These are phyloP conservation scores for Raffaelea albimanens DNA, from an alignment of 2,329 filamentous ascomycete species.

Conservation along the genomic window DNA sequence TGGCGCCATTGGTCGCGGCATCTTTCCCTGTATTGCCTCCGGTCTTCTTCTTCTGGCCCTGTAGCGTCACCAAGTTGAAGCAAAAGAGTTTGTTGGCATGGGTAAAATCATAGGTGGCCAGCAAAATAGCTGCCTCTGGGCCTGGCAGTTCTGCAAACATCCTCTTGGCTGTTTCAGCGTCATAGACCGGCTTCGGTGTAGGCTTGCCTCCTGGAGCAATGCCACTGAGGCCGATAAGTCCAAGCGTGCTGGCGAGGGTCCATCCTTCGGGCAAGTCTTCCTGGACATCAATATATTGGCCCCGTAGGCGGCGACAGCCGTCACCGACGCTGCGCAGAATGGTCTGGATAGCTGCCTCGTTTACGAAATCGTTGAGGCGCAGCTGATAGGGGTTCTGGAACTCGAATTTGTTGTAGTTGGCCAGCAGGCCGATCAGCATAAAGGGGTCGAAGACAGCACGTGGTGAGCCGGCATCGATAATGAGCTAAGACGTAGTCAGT, in stretches of 20 bases:
- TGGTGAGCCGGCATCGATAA: slow-evolving; percentile 65
- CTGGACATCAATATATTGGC: slow-evolving; percentile 74
- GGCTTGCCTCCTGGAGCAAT: slow-evolving; percentile 46
- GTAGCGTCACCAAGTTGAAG: slow-evolving; percentile 63
- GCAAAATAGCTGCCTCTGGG: slow-evolving; percentile 66
- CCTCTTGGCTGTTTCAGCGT: slow-evolving; percentile 71
- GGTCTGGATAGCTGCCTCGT: slow-evolving; percentile 76
- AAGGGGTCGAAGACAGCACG: slow-evolving; percentile 64
- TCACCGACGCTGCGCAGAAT: slow-evolving; percentile 69
- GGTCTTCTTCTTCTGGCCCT: not conserved
- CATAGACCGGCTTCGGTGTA: slow-evolving; percentile 50
- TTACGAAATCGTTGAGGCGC: slow-evolving; percentile 89
- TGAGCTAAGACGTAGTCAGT: slow-evolving; percentile 45
- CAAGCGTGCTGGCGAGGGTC: slow-evolving; percentile 71
- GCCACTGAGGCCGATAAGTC: slow-evolving; percentile 70
- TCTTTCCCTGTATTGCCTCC: too few species aligned
- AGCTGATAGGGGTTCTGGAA: slow-evolving; percentile 94
- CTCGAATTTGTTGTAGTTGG: slow-evolving; percentile 99
- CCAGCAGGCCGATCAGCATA: slow-evolving; percentile 72
- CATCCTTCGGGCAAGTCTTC: slow-evolving; percentile 88
- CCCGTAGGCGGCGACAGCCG: slow-evolving; percentile 58
- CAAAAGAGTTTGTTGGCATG: slow-evolving; percentile 95
- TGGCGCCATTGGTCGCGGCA: not conserved
- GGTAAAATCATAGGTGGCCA: slow-evolving; percentile 86
- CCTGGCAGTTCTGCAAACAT: slow-evolving; percentile 75